Conservation (phyloP, 306 rosid species). For the Alnus rubra region DNA sequence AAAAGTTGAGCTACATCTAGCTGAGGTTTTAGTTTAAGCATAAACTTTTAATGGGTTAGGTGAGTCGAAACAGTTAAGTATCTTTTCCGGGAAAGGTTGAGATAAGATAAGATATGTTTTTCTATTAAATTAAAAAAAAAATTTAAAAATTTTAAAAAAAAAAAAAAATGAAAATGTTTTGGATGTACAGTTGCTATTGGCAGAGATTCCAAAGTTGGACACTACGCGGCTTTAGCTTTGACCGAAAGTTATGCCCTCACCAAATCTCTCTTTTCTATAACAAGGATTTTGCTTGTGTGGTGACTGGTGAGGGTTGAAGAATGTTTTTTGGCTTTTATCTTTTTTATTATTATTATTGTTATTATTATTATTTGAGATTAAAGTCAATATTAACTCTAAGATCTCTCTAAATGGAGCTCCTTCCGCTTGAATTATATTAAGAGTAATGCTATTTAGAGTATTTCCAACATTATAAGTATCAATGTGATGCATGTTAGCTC, state of each 20-base stretch:
- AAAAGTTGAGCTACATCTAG: slow-evolving; percentile 4
- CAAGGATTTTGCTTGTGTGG: background rate
- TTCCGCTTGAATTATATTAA: too few species aligned
- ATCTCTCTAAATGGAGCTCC: too few species aligned
- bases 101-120: background rate
- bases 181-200: background rate
- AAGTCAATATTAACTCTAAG: too few species aligned
- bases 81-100: background rate
- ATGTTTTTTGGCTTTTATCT: background rate
- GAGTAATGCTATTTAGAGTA: too few species aligned
- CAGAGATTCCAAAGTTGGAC: background rate
- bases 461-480: too few species aligned
- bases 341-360: background rate
- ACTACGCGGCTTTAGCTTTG: background rate
- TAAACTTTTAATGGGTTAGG: background rate
- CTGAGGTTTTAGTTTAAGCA: slow-evolving; percentile 14
- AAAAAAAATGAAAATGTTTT: background rate
- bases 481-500: too few species aligned
- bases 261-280: slow-evolving; percentile 9
- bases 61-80: slow-evolving; percentile 7
- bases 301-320: background rate
- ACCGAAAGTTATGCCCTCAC: slow-evolving; percentile 16
- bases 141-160: too few species aligned
- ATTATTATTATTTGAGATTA: background rate
- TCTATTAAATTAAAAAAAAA: too few species aligned